Evolutionary conservation across 306 rosid species (phyloP), one percentile per base, ranked within the genome.

Genomic region (Quercus suber): DNA sequence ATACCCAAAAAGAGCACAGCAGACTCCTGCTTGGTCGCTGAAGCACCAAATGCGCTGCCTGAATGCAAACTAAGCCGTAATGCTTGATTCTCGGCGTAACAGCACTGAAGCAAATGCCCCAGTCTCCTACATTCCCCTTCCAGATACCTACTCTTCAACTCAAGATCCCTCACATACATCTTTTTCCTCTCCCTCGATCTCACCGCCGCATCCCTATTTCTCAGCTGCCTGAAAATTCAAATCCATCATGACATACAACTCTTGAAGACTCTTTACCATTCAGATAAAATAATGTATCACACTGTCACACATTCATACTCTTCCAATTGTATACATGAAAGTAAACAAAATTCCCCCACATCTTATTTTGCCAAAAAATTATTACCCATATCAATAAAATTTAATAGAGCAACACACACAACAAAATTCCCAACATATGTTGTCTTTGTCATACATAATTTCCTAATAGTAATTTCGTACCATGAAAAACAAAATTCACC

Each of bases 1-100:
- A 79, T 88, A 92, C 97, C 98, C 98, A 92, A 79, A 72, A 94
- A 87, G 97, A 94, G 98, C 89, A 94, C 98, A 61, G 98, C 98
- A 94, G 97, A 94, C 98, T 92, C 98, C 98, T 89, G 98, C 97
- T 82, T 86, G 86, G 93, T 70, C 82, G 83, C 65, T 82, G 93
- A 73, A 81, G 87, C 92, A 94, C 82, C 92, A 83, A 74, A 87
- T 69, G 90, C 83, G 53, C 82, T 75, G 80, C 88, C 86, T 78
- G 89, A 88, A 79, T 90, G 94, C 80, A 92, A 77, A 85, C 86
- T 80, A 82, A 90, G 73, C 31, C 97, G 93, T 78, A 94, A 87
- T 37, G 97, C 92, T 43, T 91, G 87, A 80, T 92, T 94, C 92
- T 92, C 98, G 3, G 97, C 97, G 84, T 80, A 89, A 79, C 88